Evolutionary conservation across 129 eudicot genomes (phyloP).

Genomic region (Chrysanthemum lavandulifolium): DNA sequence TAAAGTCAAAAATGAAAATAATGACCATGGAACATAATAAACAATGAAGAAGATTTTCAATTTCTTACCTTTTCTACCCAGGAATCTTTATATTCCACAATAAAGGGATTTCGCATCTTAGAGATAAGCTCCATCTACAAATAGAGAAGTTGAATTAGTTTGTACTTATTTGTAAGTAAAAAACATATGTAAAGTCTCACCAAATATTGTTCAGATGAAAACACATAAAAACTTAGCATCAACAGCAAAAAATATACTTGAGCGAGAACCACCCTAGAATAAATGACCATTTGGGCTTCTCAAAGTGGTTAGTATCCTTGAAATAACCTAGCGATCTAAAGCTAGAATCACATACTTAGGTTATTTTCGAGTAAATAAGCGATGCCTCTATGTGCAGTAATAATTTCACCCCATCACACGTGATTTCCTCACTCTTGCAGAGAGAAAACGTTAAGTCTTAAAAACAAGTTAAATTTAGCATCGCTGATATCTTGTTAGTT

Average conservation of each 20-base stretch:
- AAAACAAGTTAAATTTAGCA: no score
- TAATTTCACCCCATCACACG: no score
- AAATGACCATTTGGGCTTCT: background rate
- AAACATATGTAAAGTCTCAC: slow-evolving; percentile 4
- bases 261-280: slow-evolving; percentile 1
- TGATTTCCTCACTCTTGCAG: no score
- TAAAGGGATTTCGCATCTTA: slow-evolving; percentile 79
- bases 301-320: background rate
- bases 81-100: slow-evolving; percentile 96
- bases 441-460: no score
- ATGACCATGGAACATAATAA: slow-evolving; percentile 13
- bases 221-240: slow-evolving; percentile 9
- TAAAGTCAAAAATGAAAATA: slow-evolving; percentile 3
- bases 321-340: background rate
- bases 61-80: slow-evolving; percentile 94
- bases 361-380: no score
- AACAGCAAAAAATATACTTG: slow-evolving; percentile 5
- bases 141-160: slow-evolving; percentile 15
- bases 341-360: no score
- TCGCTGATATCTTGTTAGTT: no score
- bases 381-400: no score
- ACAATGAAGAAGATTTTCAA: slow-evolving; percentile 1
- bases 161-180: slow-evolving; percentile 14
- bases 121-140: slow-evolving; percentile 95
- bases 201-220: slow-evolving; percentile 5